Conservation (phyloP, 2,329 filamentous ascomycete species). For the Beauveria medogensis region DNA sequence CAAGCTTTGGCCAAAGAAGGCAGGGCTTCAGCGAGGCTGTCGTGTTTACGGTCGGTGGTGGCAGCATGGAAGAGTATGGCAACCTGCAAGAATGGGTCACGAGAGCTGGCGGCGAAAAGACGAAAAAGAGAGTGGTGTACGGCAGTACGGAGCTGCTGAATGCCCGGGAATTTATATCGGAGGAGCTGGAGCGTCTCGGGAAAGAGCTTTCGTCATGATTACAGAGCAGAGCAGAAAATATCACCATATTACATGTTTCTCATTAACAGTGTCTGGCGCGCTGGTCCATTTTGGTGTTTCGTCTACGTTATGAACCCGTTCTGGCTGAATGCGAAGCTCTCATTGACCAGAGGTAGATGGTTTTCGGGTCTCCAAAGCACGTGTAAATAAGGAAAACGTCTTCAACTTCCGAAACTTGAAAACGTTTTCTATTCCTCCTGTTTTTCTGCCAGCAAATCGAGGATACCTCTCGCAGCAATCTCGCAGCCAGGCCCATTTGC, state of each 20-base stretch:
- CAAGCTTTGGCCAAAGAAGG: conserved; percentile 82
- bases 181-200: conserved; percentile 56
- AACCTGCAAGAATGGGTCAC: conserved; percentile 95
- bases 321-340: no score
- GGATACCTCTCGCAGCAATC: background rate
- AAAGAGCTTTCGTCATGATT: conserved; percentile 38
- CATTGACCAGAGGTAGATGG: no score
- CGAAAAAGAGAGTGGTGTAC: conserved; percentile 79
- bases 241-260: background rate
- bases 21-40: conserved; percentile 87
- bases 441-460: background rate
- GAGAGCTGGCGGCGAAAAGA: conserved; percentile 59
- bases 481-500: background rate
- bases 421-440: background rate
- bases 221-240: conserved; percentile 1
- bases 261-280: background rate
- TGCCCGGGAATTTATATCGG: conserved; percentile 56
- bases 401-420: no score
- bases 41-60: conserved; percentile 91
- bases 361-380: no score
- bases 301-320: no score
- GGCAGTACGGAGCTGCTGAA: conserved; percentile 81
- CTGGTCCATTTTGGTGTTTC: no score
- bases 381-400: no score
- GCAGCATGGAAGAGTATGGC: conserved; percentile 98